Base-by-base conservation (phyloP, 2,329 filamentous ascomycete species). In the Curvularia verruculosa region DNA sequence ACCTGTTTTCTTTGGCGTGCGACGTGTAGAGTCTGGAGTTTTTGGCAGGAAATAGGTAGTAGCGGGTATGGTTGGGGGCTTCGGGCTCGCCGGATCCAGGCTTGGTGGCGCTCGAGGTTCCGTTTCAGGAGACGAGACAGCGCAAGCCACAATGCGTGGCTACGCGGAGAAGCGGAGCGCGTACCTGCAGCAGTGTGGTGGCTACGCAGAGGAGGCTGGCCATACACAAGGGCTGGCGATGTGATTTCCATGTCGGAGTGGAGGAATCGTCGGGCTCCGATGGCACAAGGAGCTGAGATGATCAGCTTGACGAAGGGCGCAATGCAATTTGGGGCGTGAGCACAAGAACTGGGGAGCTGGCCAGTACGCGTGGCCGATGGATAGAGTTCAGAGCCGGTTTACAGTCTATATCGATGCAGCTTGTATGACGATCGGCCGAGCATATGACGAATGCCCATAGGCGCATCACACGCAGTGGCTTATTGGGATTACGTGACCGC, bases 171-270 rank as follows among this genome's bases (percentile, higher is more conserved):
- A 49, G 51, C 56, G 51, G 54, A 62, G 58, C 67, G 67, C 67
- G 72, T 74, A 72, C 72, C 71, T 75, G 71, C 72, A 71, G 58
- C 66, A 65, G 64, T 59, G 63, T 66, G 48, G n/a, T n/a, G n/a
- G n/a, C n/a, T n/a, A n/a, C n/a, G 37, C 37, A 10, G n/a, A 13
- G 24, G 23, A 10, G 13, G 26, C 24, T 29, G 26, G n/a, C 43
- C n/a, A 19, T 19, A 12, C 24, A 45, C 26, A 45, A 19, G 31
- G 12, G 31, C n/a, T 15, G 9, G 13, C 9, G 8, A 2, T 19
- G 15, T 10, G 18, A 12, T 8, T 31, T 10, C 29, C 29, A 31
- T 15, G 29, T 3, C 29, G 3, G 29, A 12, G 2, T 5, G 3
- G 26, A 29, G 7, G 26, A 29, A 9, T 9, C 1, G 13, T 40